These are phyloP conservation scores for Cytospora leucostoma DNA, from an alignment of 2,329 filamentous ascomycete genomes.

Conservation along the genomic window DNA sequence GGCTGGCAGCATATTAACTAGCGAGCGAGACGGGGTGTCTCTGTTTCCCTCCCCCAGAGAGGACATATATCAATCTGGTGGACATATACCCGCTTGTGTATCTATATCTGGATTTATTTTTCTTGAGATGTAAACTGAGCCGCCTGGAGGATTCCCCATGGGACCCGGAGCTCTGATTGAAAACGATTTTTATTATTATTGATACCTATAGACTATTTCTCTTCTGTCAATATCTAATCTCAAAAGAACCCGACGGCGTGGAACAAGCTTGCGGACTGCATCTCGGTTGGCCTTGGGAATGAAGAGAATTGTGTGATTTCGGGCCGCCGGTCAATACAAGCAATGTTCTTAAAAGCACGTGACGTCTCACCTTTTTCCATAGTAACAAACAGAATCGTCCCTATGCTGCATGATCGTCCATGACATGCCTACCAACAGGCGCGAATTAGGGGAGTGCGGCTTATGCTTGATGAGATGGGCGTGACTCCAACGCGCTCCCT, in stretches of 20 bases:
- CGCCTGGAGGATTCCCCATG: constrained; percentile 22
- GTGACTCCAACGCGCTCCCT: too few species aligned
- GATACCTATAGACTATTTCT: constrained; percentile 11
- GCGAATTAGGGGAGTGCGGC: too few species aligned
- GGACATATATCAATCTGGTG: neutral
- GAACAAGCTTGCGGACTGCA: neutral
- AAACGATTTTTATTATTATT: constrained; percentile 20
- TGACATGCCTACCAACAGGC: too few species aligned
- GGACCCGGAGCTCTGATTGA: constrained; percentile 22
- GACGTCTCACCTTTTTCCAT: neutral
- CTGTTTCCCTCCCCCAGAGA: neutral
- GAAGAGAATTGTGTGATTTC: neutral
- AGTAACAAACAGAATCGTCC: too few species aligned
- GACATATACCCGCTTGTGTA: constrained; percentile 19
- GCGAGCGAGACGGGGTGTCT: neutral
- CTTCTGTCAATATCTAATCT: neutral
- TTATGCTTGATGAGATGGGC: too few species aligned
- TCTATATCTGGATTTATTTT: constrained; percentile 15
- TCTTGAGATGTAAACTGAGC: constrained; percentile 26
- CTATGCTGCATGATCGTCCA: too few species aligned
- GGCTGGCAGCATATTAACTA: constrained; percentile 15
- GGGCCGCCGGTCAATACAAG: too few species aligned
- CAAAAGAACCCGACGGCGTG: too few species aligned
- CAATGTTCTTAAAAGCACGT: too few species aligned
- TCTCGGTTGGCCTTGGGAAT: neutral